Evolutionary conservation across 306 rosid species (phyloP).

Genomic region (Elaeagnus macrophylla): DNA sequence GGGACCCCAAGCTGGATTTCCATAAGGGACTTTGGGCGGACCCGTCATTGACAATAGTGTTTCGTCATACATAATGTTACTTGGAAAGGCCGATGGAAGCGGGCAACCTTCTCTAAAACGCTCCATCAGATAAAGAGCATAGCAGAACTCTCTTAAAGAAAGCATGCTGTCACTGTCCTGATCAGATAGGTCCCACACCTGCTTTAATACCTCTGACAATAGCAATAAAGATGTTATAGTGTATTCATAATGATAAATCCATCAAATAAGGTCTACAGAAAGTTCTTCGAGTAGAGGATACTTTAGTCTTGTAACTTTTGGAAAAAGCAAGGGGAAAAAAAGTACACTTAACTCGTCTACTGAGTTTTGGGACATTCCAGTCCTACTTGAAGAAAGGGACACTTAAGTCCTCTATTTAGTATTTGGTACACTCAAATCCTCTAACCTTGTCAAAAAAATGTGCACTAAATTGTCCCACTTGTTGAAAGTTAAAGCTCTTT

Average conservation of each 20-base stretch:
- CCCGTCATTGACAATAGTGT: constrained; percentile 71
- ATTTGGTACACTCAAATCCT: no score
- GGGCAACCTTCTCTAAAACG: constrained; percentile 83
- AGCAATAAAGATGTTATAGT: constrained; percentile 22
- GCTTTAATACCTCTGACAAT: constrained; percentile 80
- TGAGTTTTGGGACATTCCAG: no score
- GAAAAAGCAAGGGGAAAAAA: no score
- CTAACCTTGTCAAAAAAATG: no score
- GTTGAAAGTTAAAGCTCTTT: no score
- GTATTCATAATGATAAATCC: constrained; percentile 9
- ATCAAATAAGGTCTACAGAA: constrained; percentile 15
- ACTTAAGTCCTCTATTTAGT: no score
- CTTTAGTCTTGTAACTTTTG: not conserved
- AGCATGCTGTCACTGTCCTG: constrained; percentile 98
- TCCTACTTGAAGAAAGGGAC: no score
- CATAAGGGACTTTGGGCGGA: constrained; percentile 49
- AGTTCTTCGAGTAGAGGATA: constrained; percentile 11
- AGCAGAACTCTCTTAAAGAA: constrained; percentile 88
- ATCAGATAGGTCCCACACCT: constrained; percentile 96
- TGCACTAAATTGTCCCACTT: no score
- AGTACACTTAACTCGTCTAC: no score
- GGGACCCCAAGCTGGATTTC: constrained; percentile 64
- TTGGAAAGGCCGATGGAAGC: constrained; percentile 72
- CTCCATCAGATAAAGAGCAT: constrained; percentile 91
- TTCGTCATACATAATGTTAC: constrained; percentile 58